Base-by-base conservation (phyloP, 305 asterid species). In the Euphrasia arctica region DNA sequence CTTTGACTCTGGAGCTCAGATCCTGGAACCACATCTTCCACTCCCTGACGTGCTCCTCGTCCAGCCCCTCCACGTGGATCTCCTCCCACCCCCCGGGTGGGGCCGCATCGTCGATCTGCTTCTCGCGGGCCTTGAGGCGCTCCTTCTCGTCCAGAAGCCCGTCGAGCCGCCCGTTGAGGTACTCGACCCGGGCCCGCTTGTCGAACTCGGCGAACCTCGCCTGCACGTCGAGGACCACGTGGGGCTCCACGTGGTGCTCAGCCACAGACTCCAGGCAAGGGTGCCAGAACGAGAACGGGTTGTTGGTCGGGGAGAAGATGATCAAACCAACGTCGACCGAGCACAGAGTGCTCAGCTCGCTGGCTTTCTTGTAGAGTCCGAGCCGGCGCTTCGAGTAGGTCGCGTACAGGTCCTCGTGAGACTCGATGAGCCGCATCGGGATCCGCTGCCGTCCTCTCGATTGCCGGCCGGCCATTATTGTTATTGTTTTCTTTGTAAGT, bases 311-410 rank as follows among this genome's bases (percentile, higher is more conserved):
- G 0, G 84, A 82, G 29, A 71, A 79, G 0, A 81, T 13, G 0
- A 83, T 32, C 3, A 85, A 13, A 3, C 82, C 83, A 1, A 83
- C 42, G 10, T 79, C 85, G 0, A 25, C 73, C 22, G 43, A 70
- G 48, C 77, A 85, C 1, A 60, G 45, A 3, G 70, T 70, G 75
- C 75, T 47, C 0, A 77, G 43, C n/a, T 75, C 77, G 34, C 81
- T 68, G 0, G 78, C 87, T 18, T 79, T 75, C 4, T 72, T 75
- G 60, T 62, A 74, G 4, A 81, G 8, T 0, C 84, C 73, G 0
- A 5, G 0, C 0, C 83, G 74, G 0, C 85, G 75, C 34, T 77
- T 84, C 6, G 87, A 79, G 6, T 79, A 84, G 1, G 74, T 73
- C 0, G 81, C 73, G 51, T 75, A 79, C 4, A 68, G 15, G 9